Evolutionary conservation across 2,329 filamentous ascomycete genomes (phyloP).

Genomic region (Talaromyces islandicus): DNA sequence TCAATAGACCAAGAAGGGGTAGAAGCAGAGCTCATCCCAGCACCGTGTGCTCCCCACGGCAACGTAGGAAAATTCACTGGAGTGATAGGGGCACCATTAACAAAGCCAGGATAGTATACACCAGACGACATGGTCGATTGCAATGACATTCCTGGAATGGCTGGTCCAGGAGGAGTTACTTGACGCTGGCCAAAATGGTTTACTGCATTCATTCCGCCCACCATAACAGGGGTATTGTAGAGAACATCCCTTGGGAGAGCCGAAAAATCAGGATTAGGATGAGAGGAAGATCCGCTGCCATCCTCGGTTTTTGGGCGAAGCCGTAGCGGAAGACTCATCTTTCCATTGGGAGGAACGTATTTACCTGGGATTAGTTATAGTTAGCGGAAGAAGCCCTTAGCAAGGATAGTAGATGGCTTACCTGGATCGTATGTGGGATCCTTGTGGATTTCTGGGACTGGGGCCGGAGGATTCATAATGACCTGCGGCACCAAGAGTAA

Average conservation of each 20-base stretch:
- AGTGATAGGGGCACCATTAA: slow-evolving; percentile 25
- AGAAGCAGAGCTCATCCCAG: slow-evolving; percentile 29
- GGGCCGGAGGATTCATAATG: slow-evolving; percentile 7
- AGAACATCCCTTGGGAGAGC: slow-evolving; percentile 25
- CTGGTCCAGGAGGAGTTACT: slow-evolving; percentile 22
- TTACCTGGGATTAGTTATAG: not conserved
- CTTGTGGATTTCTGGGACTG: slow-evolving; percentile 7
- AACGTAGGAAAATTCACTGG: slow-evolving; percentile 27
- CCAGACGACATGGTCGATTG: slow-evolving; percentile 16
- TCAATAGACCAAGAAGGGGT: slow-evolving; percentile 39
- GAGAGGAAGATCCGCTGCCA: slow-evolving; percentile 4
- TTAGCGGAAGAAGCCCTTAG: not conserved
- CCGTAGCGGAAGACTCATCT: slow-evolving; percentile 9
- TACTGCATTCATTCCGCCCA: slow-evolving; percentile 24
- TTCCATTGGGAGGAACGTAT: slow-evolving; percentile 11
- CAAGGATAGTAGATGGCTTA: not conserved
- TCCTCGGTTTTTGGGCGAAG: slow-evolving; percentile 7
- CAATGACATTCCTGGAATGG: slow-evolving; percentile 11
- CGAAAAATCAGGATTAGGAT: slow-evolving; percentile 20
- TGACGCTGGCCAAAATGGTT: slow-evolving; percentile 23
- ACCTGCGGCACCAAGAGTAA: slow-evolving; percentile 1
- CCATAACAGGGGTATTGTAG: slow-evolving; percentile 17
- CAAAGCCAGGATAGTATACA: slow-evolving; percentile 35
- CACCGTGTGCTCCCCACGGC: slow-evolving; percentile 30
- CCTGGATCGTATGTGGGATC: slow-evolving; percentile 8